A percentile compares a stretch with the other conserved stretches of the same genome.
These are phyloP conservation scores for Suillus paluster DNA, from an alignment of 768 basidiomycete species.

Conservation along the genomic window DNA sequence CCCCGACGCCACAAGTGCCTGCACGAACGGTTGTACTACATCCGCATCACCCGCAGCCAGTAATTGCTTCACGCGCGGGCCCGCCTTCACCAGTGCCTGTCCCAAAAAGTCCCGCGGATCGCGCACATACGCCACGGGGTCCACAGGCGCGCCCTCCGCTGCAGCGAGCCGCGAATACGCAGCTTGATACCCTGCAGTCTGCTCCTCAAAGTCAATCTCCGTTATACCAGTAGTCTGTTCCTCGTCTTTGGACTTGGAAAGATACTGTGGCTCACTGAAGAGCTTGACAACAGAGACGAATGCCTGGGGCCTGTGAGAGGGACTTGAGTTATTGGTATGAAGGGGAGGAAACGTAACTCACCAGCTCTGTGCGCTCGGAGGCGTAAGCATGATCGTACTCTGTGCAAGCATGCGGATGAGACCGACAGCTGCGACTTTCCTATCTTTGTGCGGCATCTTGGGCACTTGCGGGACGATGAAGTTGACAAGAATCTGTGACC, in stretches of 20 bases:
- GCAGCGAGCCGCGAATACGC: conserved; percentile 93
- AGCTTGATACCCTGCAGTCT: conserved; percentile 89
- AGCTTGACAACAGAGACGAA: conserved; percentile 77
- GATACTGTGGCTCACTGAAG: conserved; percentile 77
- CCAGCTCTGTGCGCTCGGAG: conserved; percentile 71
- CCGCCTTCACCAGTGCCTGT: conserved; percentile 37
- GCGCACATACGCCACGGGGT: conserved; percentile 64
- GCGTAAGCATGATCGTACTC: conserved; percentile 69
- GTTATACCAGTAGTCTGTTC: conserved; percentile 66
- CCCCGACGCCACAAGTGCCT: conserved; percentile 35
- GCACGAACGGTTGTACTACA: conserved; percentile 34
- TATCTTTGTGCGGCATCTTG: conserved; percentile 80
- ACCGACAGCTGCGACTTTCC: conserved; percentile 85
- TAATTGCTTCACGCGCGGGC: conserved; percentile 19
- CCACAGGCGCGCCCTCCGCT: conserved; percentile 59
- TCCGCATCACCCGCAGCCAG: conserved; percentile 27
- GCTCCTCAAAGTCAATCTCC: conserved; percentile 89
- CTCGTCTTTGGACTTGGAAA: conserved; percentile 42
- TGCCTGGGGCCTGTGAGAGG: conserved; percentile 58
- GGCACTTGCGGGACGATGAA: conserved; percentile 83
- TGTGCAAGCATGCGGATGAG: conserved; percentile 79
- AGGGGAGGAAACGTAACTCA: conserved; percentile 29
- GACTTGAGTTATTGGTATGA: not conserved
- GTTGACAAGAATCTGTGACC: conserved; percentile 76
- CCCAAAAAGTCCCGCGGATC: conserved; percentile 61